Evolutionary conservation across 352 stramenopile species (phyloP).

Genomic region (Blastocystis sp.): DNA sequence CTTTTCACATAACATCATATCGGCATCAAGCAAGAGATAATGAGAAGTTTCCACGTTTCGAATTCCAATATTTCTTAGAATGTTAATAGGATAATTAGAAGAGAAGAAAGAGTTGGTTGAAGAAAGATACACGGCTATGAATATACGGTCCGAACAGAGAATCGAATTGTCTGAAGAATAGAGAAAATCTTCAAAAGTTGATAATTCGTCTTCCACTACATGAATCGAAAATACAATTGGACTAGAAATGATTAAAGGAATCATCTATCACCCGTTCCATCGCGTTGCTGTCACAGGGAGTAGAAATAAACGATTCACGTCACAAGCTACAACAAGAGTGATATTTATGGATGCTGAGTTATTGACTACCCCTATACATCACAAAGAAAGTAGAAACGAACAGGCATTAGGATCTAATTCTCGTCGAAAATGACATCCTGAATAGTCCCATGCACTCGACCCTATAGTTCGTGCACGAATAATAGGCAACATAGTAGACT

Average conservation of each 20-base stretch:
- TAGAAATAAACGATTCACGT: conserved; percentile 26
- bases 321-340: conserved; percentile 5
- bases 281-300: not conserved
- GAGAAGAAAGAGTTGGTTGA: not conserved
- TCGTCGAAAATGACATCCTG: not conserved
- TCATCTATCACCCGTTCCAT: not conserved
- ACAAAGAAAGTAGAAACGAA: not conserved
- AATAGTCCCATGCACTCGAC: conserved; percentile 3
- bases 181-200: not conserved
- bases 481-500: not conserved
- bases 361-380: not conserved
- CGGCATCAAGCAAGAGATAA: conserved; percentile 32
- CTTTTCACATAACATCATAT: not conserved
- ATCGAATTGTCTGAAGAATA: not conserved
- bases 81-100: conserved; percentile 57
- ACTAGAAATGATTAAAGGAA: not conserved
- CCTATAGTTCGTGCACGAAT: not conserved
- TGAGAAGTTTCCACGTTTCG: conserved; percentile 20
- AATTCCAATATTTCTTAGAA: conserved; percentile 44
- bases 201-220: not conserved
- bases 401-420: not conserved
- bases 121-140: not conserved
- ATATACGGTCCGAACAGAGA: not conserved
- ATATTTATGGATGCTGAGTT: not conserved
- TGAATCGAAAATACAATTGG: conserved; percentile 7